Evolutionary conservation across 768 basidiomycete species (phyloP).

Genomic region (Mycena polygramma): DNA sequence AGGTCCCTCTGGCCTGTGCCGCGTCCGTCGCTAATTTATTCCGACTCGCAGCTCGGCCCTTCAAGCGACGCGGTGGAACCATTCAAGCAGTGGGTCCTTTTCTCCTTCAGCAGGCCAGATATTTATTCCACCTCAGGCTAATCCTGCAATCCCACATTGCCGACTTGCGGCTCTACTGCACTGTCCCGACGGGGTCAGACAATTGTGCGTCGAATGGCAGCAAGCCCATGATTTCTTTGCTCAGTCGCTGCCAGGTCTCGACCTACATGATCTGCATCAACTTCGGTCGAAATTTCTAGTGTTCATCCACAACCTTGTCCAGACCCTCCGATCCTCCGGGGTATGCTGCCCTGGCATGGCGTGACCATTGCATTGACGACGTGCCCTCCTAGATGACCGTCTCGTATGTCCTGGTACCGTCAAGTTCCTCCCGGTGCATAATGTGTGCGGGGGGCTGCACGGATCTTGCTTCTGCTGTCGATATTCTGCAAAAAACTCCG

Average conservation of each 20-base stretch:
- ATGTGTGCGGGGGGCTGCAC: slow-evolving; percentile 56
- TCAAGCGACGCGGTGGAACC: slow-evolving; percentile 70
- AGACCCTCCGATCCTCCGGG: slow-evolving; percentile 70
- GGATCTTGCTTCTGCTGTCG: slow-evolving; percentile 58
- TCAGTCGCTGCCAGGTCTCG: slow-evolving; percentile 59
- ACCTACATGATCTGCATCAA: slow-evolving; percentile 78
- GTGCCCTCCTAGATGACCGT: slow-evolving; percentile 62
- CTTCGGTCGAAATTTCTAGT: slow-evolving; percentile 70
- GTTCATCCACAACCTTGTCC: slow-evolving; percentile 74
- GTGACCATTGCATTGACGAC: slow-evolving; percentile 21
- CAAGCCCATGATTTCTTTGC: neutral
- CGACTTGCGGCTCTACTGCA: slow-evolving; percentile 71
- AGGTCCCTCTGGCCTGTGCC: neutral
- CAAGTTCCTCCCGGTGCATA: slow-evolving; percentile 70
- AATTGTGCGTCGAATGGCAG: slow-evolving; percentile 60
- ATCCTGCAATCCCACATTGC: slow-evolving; percentile 60
- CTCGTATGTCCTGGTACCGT: slow-evolving; percentile 73
- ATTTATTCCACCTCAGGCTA: slow-evolving; percentile 50
- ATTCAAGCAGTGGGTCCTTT: slow-evolving; percentile 67
- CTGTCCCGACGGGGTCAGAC: slow-evolving; percentile 75
- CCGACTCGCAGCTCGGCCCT: slow-evolving; percentile 59
- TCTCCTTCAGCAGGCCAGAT: slow-evolving; percentile 8
- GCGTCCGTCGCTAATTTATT: slow-evolving; percentile 39
- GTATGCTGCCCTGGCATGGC: slow-evolving; percentile 52
- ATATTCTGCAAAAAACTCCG: slow-evolving; percentile 60